phyloP scores from a whole-genome alignment of 768 basidiomycete genomes.

The Lactarius hengduanensis region DNA sequence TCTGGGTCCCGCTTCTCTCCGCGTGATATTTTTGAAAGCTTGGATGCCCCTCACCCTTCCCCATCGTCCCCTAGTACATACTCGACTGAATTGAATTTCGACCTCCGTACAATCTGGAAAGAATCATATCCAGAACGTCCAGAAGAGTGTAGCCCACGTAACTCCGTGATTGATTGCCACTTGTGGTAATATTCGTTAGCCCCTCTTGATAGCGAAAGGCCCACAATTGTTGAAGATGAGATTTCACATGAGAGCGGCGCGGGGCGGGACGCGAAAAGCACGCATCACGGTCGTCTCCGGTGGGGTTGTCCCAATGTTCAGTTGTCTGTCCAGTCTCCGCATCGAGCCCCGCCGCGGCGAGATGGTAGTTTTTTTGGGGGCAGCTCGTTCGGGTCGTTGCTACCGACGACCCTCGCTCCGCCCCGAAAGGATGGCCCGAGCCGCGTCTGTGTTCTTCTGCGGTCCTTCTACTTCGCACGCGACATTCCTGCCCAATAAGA shows the following conservation, averaged over 20 bases:
- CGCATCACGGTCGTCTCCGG: background rate
- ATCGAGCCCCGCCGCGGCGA: background rate
- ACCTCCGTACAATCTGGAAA: background rate
- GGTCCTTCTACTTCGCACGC: background rate
- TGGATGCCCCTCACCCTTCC: background rate
- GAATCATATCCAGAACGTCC: background rate
- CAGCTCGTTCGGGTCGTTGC: background rate
- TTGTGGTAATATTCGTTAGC: background rate
- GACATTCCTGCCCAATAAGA: too few species aligned
- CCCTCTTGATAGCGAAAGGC: background rate
- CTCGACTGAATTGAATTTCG: background rate
- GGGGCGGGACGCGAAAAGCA: background rate
- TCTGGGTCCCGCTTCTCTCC: slow-evolving; percentile 10
- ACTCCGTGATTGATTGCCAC: slow-evolving; percentile 17
- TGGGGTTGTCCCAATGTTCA: slow-evolving; percentile 14
- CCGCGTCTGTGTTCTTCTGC: background rate
- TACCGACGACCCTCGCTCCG: background rate
- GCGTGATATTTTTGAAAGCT: slow-evolving; percentile 1
- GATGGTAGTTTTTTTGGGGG: background rate
- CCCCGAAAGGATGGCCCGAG: background rate
- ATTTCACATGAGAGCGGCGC: slow-evolving; percentile 9
- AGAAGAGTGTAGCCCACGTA: background rate
- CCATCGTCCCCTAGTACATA: background rate
- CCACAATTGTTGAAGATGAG: too few species aligned
- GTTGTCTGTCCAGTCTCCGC: background rate